These are phyloP conservation scores for Kentomonas sorsogonicus DNA, from an alignment of 208 protist genomes.

Conservation along the genomic window DNA sequence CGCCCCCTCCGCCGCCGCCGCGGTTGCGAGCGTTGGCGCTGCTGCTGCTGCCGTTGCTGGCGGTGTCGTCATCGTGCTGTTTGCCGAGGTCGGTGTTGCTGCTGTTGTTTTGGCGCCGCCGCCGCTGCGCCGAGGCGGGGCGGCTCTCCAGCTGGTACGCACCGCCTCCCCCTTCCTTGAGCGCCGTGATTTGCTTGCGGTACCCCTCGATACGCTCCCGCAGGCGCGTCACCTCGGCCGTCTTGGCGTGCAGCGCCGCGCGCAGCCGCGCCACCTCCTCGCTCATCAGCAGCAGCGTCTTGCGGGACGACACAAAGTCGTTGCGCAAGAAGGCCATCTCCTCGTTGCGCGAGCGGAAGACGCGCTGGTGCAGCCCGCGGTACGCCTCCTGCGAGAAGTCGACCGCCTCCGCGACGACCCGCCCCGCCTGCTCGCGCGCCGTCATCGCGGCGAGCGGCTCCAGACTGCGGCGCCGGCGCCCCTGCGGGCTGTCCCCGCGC, in stretches of 20 bases:
- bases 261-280: slow-evolving; percentile 49
- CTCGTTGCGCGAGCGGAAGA: slow-evolving; percentile 54
- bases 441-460: background rate
- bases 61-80: no score
- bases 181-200: no score
- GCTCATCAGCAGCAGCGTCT: slow-evolving; percentile 41
- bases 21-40: no score
- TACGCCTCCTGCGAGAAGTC: slow-evolving; percentile 48
- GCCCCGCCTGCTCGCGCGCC: background rate
- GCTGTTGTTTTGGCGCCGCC: background rate
- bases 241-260: slow-evolving; percentile 26
- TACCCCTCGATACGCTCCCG: no score
- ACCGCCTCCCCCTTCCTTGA: background rate
- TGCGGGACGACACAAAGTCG: slow-evolving; percentile 45
- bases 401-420: background rate
- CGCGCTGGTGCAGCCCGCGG: slow-evolving; percentile 41
- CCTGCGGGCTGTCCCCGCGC: no score
- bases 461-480: no score
- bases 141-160: background rate
- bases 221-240: slow-evolving; percentile 29
- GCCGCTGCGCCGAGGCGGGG: no score
- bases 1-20: background rate
- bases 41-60: no score
- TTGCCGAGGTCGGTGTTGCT: background rate
- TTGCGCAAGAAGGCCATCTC: slow-evolving; percentile 65